Evolutionary conservation across 2,329 filamentous ascomycete genomes (phyloP).

Genomic region (Phoma herbarum): DNA sequence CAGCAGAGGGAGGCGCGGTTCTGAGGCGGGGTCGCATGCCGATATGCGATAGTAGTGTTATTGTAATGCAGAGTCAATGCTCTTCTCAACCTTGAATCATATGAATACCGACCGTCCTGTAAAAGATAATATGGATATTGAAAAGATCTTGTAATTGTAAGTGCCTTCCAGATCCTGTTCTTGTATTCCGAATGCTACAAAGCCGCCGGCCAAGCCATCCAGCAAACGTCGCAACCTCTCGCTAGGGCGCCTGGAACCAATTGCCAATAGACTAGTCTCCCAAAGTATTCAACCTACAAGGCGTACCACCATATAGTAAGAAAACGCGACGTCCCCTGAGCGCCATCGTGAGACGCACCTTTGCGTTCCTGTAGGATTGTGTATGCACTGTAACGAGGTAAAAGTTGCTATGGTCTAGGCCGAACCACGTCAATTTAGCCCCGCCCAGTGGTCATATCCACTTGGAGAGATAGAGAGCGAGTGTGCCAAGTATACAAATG

Average conservation of each 20-base stretch:
- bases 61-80: background rate
- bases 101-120: background rate
- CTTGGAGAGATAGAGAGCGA: too few relatives aligned
- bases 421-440: too few relatives aligned
- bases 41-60: background rate
- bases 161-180: background rate
- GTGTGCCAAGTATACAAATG: too few relatives aligned
- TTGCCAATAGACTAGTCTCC: too few relatives aligned
- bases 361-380: too few relatives aligned
- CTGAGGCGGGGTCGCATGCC: background rate
- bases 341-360: too few relatives aligned
- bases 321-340: too few relatives aligned
- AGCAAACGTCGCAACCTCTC: background rate
- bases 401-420: too few relatives aligned
- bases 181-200: background rate
- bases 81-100: background rate
- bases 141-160: background rate
- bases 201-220: background rate
- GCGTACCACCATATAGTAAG: too few relatives aligned
- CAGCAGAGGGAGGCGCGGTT: constrained; percentile 35
- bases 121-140: background rate
- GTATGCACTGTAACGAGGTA: too few relatives aligned
- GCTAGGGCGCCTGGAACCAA: background rate
- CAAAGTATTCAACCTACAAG: too few relatives aligned
- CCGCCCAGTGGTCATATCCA: too few relatives aligned